Percentiles rank a stretch among this genome's conserved stretches.
phyloP scores from a whole-genome alignment of 176 grass and related monocot genomes.

The Melocanna baccifera region DNA sequence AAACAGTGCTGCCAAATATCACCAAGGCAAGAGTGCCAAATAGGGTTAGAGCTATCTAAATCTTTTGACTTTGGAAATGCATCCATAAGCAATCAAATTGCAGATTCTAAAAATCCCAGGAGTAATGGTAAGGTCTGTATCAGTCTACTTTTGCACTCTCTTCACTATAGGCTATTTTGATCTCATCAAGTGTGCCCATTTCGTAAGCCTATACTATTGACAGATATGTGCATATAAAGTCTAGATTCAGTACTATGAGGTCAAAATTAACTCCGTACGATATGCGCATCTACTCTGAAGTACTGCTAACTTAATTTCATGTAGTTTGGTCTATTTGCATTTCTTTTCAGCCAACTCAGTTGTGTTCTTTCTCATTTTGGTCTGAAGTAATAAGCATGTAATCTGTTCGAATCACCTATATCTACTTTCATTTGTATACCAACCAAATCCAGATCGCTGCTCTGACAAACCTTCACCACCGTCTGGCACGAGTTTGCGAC shows the following conservation, averaged over 20 bases:
- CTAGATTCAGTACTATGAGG: neutral
- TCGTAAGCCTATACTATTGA: neutral
- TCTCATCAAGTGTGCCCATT: neutral
- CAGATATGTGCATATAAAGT: neutral
- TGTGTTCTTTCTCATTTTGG: neutral
- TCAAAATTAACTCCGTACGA: neutral
- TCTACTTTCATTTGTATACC: constrained; percentile 58
- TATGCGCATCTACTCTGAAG: neutral
- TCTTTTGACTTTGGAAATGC: constrained; percentile 9
- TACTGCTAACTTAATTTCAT: neutral
- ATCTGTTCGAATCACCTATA: neutral
- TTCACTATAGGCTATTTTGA: neutral
- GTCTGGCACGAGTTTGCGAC: neutral
- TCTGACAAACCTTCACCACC: constrained; percentile 31
- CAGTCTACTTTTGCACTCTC: constrained; percentile 11
- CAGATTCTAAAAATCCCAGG: constrained; percentile 24
- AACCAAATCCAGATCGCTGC: constrained; percentile 19
- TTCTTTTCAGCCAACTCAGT: neutral
- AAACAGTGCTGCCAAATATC: constrained; percentile 39
- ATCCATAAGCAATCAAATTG: constrained; percentile 17
- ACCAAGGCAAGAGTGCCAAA: constrained; percentile 26
- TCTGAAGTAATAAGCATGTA: neutral
- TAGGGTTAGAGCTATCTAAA: constrained; percentile 35
- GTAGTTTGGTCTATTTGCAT: neutral
- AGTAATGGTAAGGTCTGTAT: constrained; percentile 95